phyloP scores from a whole-genome alignment of 176 grass and related monocot species.

The Tillandsia fasciculata region DNA sequence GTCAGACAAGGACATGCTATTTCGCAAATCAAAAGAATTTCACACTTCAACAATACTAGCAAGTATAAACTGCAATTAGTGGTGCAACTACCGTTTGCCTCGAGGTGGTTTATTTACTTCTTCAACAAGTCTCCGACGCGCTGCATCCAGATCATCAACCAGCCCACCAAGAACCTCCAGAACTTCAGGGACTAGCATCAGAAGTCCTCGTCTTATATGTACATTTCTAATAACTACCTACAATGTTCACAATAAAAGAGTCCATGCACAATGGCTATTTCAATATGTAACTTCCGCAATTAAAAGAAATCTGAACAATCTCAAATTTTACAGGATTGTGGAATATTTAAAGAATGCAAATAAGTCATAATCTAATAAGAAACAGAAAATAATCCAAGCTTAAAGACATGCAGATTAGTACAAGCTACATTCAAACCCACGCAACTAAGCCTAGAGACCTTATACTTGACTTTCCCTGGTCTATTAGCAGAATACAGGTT shows the following conservation, averaged over 20 bases:
- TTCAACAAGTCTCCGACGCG: slow-evolving; percentile 63
- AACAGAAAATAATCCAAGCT: no score
- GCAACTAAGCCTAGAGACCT: no score
- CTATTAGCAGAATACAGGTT: no score
- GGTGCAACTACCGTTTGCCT: slow-evolving; percentile 57
- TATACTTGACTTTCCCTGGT: no score
- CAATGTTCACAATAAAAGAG: slow-evolving; percentile 12
- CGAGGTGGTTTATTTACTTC: slow-evolving; percentile 92
- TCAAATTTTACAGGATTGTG: neutral
- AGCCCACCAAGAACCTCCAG: slow-evolving; percentile 64
- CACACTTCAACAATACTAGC: neutral
- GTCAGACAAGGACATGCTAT: neutral
- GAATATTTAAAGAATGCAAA: no score
- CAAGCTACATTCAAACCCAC: no score
- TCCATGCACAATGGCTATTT: neutral
- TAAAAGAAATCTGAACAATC: neutral
- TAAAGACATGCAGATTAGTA: no score
- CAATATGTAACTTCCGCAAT: neutral
- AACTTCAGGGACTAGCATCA: slow-evolving; percentile 82
- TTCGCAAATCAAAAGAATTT: slow-evolving; percentile 15
- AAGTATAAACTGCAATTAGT: neutral
- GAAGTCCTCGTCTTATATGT: slow-evolving; percentile 60
- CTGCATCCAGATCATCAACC: slow-evolving; percentile 69
- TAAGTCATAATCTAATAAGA: no score
- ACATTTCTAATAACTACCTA: slow-evolving; percentile 83